Evolutionary conservation across 257 asterid species (phyloP).

Genomic region (Nicotiana attenuata): DNA sequence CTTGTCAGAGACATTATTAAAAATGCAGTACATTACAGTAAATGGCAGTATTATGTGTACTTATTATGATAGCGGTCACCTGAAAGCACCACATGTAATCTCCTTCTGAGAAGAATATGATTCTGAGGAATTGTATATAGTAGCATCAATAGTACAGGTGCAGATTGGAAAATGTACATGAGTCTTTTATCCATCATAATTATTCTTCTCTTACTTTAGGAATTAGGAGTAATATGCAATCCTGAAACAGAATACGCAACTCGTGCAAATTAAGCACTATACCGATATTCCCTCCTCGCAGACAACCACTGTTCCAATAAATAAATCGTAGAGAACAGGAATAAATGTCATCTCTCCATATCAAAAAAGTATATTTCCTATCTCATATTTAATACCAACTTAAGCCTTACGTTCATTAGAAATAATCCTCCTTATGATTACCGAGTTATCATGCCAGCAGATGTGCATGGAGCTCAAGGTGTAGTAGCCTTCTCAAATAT

Average conservation of each 20-base stretch:
- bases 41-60: background rate
- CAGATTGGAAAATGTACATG: background rate
- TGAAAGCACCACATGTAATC: background rate
- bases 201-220: background rate
- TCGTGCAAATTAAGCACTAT: background rate
- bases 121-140: no score
- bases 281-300: background rate
- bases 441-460: background rate
- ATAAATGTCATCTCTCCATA: background rate
- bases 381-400: background rate
- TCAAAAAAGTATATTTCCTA: no score
- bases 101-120: no score
- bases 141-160: background rate
- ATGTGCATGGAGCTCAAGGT: background rate
- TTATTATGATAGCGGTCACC: background rate
- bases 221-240: background rate
- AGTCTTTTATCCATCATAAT: background rate
- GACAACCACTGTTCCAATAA: background rate
- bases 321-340: background rate
- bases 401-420: background rate
- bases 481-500: background rate
- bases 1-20: background rate
- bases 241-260: background rate
- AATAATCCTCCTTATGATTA: background rate
- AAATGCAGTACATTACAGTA: background rate